Evolutionary conservation across 2,329 filamentous ascomycete species (phyloP).

Genomic region (Neofusicoccum umdonicola): DNA sequence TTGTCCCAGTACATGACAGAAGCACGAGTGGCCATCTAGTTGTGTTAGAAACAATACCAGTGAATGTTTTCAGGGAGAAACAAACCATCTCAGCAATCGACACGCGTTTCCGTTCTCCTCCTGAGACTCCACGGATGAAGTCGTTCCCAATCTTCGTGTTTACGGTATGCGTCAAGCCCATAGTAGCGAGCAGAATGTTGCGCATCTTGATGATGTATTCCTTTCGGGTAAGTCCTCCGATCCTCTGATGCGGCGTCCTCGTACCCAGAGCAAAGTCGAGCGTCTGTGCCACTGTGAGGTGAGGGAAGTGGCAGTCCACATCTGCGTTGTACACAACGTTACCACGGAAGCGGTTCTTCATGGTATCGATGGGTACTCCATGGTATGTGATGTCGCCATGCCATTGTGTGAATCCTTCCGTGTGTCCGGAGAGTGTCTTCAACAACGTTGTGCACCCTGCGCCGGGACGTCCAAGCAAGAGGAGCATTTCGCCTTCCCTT

Average conservation of each 20-base stretch:
- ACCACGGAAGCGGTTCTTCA: constrained; percentile 48
- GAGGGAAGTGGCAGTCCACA: constrained; percentile 55
- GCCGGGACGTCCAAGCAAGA: constrained; percentile 50
- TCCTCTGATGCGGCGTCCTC: constrained; percentile 47
- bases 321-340: constrained; percentile 48
- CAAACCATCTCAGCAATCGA: constrained; percentile 56
- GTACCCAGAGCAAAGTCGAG: constrained; percentile 56
- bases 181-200: constrained; percentile 52
- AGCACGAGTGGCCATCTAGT: constrained; percentile 45
- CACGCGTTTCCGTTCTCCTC: constrained; percentile 62
- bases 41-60: constrained; percentile 32
- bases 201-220: constrained; percentile 47
- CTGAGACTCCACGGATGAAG: constrained; percentile 60
- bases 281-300: constrained; percentile 57
- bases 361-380: constrained; percentile 35
- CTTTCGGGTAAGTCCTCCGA: constrained; percentile 38
- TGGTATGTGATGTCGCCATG: constrained; percentile 57
- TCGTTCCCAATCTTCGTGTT: constrained; percentile 58
- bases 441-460: constrained; percentile 65
- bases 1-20: constrained; percentile 48
- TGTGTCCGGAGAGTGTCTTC: constrained; percentile 59
- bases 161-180: constrained; percentile 55
- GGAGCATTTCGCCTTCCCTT: constrained; percentile 49
- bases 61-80: constrained; percentile 32
- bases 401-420: constrained; percentile 47